Base-by-base conservation (phyloP, 2,329 filamentous ascomycete species). In the Trichophyton schoenleinii region DNA sequence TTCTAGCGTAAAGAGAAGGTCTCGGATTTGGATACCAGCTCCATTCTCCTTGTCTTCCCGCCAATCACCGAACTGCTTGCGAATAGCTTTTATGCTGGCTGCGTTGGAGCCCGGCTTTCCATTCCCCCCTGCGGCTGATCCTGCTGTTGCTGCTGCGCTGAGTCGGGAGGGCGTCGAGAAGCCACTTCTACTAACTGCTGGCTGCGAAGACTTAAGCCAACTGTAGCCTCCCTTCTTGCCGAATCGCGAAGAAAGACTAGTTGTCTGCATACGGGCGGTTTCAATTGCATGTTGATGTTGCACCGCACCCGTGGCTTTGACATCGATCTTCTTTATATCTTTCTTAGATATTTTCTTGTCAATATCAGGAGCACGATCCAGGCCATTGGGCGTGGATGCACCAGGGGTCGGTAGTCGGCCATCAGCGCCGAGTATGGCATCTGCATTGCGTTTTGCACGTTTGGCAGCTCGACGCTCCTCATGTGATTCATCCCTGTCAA, bases 271-370 rank as follows among this genome's bases (percentile, higher is more conserved):
- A 64, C 84, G 85, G 60, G 89, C 89, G 0, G 91, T 96, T 61
- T 85, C 81, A 70, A 96, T 96, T 28, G 92, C 90, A 64, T 87
- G 88, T 22, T 86, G 84, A 66, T 92, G 90, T 66, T 87, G 88
- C 62, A 86, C 86, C 18, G 87, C 87, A 69, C 95, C 89, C 0
- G 85, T 87, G 22, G 86, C 82, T 67, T 88, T 89, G 2, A 80
- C 78, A 63, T 89, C 86, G n/a, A 85, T 83, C 65, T 86, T 87
- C 73, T 87, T 89, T 70, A 87, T 80, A 72, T 96, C 91, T 76
- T 96, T 96, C 79, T 96, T 96, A 3, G 87, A 88, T 59, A 89
- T 80, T 72, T 91, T 92, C 66, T 77, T 77, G 42, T 83, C 80
- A 0, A 78, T 71, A 60, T 87, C 86, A 0, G 85, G 81, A 0